phyloP scores from a whole-genome alignment of 768 basidiomycete species.

The Mycena sanguinolenta region DNA sequence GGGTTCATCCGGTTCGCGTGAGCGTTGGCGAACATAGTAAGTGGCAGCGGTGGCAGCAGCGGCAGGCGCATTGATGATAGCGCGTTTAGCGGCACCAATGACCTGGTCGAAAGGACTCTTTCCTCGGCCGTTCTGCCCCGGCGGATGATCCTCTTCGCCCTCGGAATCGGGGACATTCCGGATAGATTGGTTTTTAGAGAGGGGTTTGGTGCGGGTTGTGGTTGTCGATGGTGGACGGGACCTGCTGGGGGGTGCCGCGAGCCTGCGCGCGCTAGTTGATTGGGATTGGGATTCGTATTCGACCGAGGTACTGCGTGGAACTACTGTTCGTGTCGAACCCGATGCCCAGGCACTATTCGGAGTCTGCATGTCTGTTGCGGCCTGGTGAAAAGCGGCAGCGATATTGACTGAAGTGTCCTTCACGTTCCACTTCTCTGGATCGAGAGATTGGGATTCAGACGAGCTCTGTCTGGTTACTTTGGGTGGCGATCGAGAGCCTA shows the following conservation, averaged over 20 bases:
- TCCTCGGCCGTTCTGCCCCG: conserved; percentile 58
- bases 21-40: conserved; percentile 75
- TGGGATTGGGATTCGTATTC: conserved; percentile 82
- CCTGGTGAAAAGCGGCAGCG: conserved; percentile 84
- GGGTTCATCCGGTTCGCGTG: conserved; percentile 66
- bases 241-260: conserved; percentile 73
- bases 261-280: conserved; percentile 66
- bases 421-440: conserved; percentile 79
- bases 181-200: conserved; percentile 68
- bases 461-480: conserved; percentile 64
- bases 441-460: conserved; percentile 53
- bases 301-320: conserved; percentile 83
- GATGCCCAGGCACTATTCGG: conserved; percentile 80
- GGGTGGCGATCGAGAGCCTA: conserved; percentile 70
- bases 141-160: conserved; percentile 60
- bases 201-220: conserved; percentile 55
- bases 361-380: conserved; percentile 68
- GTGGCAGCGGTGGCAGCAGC: conserved; percentile 71
- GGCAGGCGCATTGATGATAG: conserved; percentile 47
- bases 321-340: conserved; percentile 58
- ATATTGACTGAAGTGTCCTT: conserved; percentile 91
- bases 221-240: conserved; percentile 41
- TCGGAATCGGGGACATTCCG: conserved; percentile 79
- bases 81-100: conserved; percentile 67
- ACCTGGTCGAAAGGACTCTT: conserved; percentile 80